Evolutionary conservation across 2,329 filamentous ascomycete genomes (phyloP), one percentile per base, ranked within the genome.

Genomic region (Neonectria ditissima): DNA sequence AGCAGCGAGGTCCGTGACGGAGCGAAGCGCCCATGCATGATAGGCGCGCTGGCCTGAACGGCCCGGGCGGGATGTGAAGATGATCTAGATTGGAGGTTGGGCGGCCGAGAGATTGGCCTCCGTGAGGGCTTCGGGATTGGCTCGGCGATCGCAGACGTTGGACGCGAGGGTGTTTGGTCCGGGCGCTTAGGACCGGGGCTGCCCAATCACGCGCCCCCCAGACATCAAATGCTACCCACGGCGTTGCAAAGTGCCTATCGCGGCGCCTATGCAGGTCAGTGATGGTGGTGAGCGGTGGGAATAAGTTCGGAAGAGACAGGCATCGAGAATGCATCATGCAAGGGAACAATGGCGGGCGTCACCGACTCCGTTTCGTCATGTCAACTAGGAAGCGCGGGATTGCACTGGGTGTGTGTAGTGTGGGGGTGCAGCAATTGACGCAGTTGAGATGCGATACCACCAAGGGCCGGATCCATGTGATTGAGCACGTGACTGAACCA

Each of bases 11-110:
- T 54, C 44, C 28, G 22, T 47, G 24, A 32, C 20, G 22, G 43
- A 43, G 28, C 44, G 61, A 71, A 69, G 69, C 73, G 71, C 67
- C 65, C 62, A 73, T 70, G 67, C 68, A 69, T 59, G 55, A 66
- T 71, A 73, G 65, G 66, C 73, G 73, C 74, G 68, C 52, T 59
- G 55, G 41, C 43, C 53, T 50, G 22, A 22, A 43, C 41, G 51
- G 48, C 44, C 26, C 11, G 51, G 41, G 32, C 22, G 22, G 20
- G 30, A 55, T 55, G 63, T 54, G 53, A 61, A 57, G 55, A 62
- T 48, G 57, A 57, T 61, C 64, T 54, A 65, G 67, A 63, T 64
- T 66, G 55, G 52, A 52, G 55, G 59, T 58, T 54, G 18, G 16
- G 30, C 37, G 32, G 47, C 30, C 45, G 63, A 61, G 55, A 73